Base-by-base conservation (phyloP, 2,329 filamentous ascomycete species). In the Penicillium sumatraense region DNA sequence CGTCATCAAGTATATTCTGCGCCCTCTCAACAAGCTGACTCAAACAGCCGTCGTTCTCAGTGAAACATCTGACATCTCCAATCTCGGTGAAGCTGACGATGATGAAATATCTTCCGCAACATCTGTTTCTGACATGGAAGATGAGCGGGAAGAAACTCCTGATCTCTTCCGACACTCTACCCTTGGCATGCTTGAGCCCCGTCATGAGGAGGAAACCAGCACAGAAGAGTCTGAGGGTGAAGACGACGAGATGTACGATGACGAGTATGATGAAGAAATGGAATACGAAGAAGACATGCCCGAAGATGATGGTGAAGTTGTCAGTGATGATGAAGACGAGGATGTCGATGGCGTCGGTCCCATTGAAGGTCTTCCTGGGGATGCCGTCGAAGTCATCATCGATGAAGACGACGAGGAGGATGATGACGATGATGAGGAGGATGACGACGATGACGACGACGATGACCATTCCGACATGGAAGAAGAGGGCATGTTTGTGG, bases 141-240 rank as follows among this genome's bases (percentile, higher is more conserved):
- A 93, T 58, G 88, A 91, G 53, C 88, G 92, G 41, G 92, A 96
- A 73, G 95, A 98, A 72, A 99, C 96, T 5, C 95, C 96, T 26
- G 95, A 99, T 75, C 83, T 99, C 18, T 98, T 97, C 78, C 89
- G 96, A 50, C 96, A 98, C 73, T 98, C 95, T 2, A 91, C 96
- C 1, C 81, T 99, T 20, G 93, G 95, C 47, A 96, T 98, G 87
- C 87, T 97, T 50, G 95, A 98, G 72, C 88, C 90, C 61, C 86
- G 88, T 47, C 86, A 89, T 54, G 89, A 92, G 57, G 88, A 90
- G 57, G 91, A 93, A 60, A 92, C 91, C 47, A 91, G 90, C 29
- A 89, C 91, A 27, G 87, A 87, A 58, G 80, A 79, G 42, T 80
- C 81, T 13, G 83, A 83, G 14, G 88, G 88, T 56, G 91, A 92